Base-by-base conservation (phyloP, 176 grass and related monocot genomes). In the Musa acuminata region DNA sequence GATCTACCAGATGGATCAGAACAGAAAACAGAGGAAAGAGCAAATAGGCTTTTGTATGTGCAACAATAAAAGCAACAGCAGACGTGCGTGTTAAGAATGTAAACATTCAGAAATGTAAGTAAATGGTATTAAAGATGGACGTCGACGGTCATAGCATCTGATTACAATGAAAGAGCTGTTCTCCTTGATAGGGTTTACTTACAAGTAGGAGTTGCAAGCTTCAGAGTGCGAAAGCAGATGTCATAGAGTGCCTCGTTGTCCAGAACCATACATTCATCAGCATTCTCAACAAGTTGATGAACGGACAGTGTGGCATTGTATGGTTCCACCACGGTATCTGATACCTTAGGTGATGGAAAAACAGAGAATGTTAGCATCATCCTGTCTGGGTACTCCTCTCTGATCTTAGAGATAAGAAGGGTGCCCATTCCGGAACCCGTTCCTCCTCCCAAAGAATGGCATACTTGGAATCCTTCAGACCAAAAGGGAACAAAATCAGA, bases 361-460 rank as follows among this genome's bases (percentile, higher is more conserved):
- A 89, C 87, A 11, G 87, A 89, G 83, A 86, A 89, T 11, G 87
- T 89, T 6, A 89, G 21, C 83, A 86, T 85, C 87, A 89, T 89
- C 54, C 87, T 80, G 21, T 89, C 87, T 27, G 87, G 87, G 76
- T 89, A 89, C 76, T 89, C 87, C 78, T 89, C 87, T 75, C 83
- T 89, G 64, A 89, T 89, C 81, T 89, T 89, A 21, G 87, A 89
- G 80, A 89, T 89, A 55, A 89, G 87, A 55, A 89, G 78, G 55
- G 87, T 89, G 52, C 87, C 87, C 87, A 89, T 89, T 16, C 87
- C 87, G 29, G 87, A 89, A 8, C 87, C 87, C 48, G 87, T 89
- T 74, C 87, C 87, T 72, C 87, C 87, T 71, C 87, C 87, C 74
- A 89, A 77, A 19, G 87, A 89, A 57, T 89, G 87, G 77, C 83